These are phyloP conservation scores for Podospora tetraspora DNA, from an alignment of 495 filamentous ascomycete genomes.

Conservation along the genomic window DNA sequence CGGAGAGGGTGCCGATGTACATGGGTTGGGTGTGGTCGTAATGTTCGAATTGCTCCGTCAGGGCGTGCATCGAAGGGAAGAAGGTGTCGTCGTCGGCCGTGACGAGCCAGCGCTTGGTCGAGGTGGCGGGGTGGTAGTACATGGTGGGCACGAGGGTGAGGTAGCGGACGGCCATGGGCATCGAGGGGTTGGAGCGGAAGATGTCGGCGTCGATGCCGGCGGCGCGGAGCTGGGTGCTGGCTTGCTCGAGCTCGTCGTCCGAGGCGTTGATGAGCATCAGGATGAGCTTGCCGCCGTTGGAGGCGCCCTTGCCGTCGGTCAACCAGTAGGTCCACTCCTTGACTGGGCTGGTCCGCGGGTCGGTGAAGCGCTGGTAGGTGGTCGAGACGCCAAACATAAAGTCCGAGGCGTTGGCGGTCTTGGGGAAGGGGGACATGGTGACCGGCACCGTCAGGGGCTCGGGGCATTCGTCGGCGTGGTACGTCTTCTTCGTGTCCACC, in stretches of 20 bases:
- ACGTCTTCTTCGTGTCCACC: conserved; percentile 41
- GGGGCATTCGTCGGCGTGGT: conserved; percentile 37
- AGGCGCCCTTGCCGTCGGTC: conserved; percentile 44
- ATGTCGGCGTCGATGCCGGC: conserved; percentile 61
- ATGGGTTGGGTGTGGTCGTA: conserved; percentile 54
- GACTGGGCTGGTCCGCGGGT: conserved; percentile 38
- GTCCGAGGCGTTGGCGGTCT: conserved; percentile 41
- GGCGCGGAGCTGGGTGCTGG: conserved; percentile 34
- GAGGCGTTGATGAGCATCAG: conserved; percentile 41
- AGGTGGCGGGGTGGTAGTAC: conserved; percentile 46
- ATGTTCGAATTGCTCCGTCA: conserved; percentile 43
- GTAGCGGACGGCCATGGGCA: conserved; percentile 56
- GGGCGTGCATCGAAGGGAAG: conserved; percentile 59
- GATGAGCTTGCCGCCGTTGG: conserved; percentile 46
- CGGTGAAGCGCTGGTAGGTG: conserved; percentile 41
- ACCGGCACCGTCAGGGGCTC: conserved; percentile 46
- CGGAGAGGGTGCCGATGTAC: conserved; percentile 65
- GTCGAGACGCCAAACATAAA: conserved; percentile 51
- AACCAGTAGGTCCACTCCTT: conserved; percentile 49
- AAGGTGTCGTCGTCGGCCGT: conserved; percentile 74
- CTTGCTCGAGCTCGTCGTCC: conserved; percentile 39
- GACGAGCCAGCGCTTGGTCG: conserved; percentile 58
- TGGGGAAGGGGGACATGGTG: conserved; percentile 41
- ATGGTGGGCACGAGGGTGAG: conserved; percentile 50
- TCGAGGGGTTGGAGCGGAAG: conserved; percentile 51